Percentiles rank a stretch among this genome's conserved stretches.
These are phyloP conservation scores for Epichloe brachyelytri DNA, from an alignment of 2,329 filamentous ascomycete genomes.

Conservation along the genomic window DNA sequence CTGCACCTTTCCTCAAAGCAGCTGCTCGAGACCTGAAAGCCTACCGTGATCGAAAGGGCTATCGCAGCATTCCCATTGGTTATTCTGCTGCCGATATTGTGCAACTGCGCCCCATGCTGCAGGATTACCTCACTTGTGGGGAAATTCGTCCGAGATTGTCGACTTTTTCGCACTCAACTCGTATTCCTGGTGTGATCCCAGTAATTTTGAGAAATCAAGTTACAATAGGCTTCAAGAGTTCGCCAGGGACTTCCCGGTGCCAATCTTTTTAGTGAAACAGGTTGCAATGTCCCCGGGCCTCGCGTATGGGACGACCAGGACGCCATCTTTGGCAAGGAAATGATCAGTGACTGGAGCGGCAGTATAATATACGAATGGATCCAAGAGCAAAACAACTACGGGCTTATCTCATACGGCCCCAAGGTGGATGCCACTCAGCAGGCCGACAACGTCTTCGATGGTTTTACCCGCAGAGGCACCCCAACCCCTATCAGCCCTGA, in stretches of 20 bases:
- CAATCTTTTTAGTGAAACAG: conserved; percentile 85
- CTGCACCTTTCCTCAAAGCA: conserved; percentile 74
- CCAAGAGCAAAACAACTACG: conserved; percentile 71
- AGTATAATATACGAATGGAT: conserved; percentile 88
- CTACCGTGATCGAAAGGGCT: conserved; percentile 61
- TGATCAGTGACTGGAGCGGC: conserved; percentile 60
- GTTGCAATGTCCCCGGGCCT: conserved; percentile 56
- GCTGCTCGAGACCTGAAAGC: conserved; percentile 72
- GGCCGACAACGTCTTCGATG: conserved; percentile 45
- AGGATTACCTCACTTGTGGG: conserved; percentile 69
- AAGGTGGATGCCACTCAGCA: conserved; percentile 36
- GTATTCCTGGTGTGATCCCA: conserved; percentile 64
- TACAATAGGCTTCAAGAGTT: conserved; percentile 57
- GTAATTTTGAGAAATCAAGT: conserved; percentile 48
- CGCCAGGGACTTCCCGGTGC: conserved; percentile 61
- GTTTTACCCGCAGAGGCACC: conserved; percentile 57
- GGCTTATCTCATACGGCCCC: conserved; percentile 63
- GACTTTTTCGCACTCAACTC: conserved; percentile 83
- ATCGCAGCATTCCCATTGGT: conserved; percentile 71
- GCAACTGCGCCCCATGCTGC: conserved; percentile 46
- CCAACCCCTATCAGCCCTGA: conserved; percentile 64
- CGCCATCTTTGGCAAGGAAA: conserved; percentile 62
- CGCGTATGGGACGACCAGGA: conserved; percentile 59
- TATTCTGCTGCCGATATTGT: conserved; percentile 82
- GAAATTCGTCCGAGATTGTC: conserved; percentile 52